Percentiles rank a stretch among this genome's conserved stretches.
Conservation (phyloP, 345 rosid species). For the Trapa bicornis region DNA sequence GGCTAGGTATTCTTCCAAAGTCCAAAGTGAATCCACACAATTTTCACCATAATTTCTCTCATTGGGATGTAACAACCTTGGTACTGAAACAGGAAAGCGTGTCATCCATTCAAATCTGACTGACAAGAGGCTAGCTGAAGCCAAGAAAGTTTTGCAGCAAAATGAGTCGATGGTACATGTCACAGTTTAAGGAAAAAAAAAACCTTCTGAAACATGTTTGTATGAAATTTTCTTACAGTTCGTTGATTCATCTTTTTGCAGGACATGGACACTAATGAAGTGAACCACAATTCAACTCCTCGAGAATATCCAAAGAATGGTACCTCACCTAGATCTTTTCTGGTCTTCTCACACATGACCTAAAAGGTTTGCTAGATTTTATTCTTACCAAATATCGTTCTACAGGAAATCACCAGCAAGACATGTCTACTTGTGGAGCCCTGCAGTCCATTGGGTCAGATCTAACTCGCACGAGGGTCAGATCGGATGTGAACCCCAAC, state of each 20-base stretch:
- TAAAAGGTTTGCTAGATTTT: neutral
- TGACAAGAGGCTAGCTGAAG: slow-evolving; percentile 65
- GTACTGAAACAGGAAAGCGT: slow-evolving; percentile 51
- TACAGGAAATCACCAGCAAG: slow-evolving; percentile 28
- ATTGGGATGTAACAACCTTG: too few relatives aligned
- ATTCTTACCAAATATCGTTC: slow-evolving; percentile 12
- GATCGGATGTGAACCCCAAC: slow-evolving; percentile 43
- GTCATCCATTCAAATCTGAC: slow-evolving; percentile 60
- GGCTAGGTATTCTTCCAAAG: slow-evolving; percentile 47
- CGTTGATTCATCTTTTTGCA: slow-evolving; percentile 16
- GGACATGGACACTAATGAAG: slow-evolving; percentile 42
- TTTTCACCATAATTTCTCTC: neutral
- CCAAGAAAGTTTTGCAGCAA: slow-evolving; percentile 40
- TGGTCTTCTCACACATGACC: neutral
- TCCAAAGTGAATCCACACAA: neutral
- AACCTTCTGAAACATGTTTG: neutral
- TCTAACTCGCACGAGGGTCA: slow-evolving; percentile 67
- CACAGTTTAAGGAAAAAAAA: neutral
- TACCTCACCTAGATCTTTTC: neutral
- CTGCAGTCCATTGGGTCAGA: slow-evolving; percentile 92
- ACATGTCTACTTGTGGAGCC: slow-evolving; percentile 71
- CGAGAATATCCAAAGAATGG: slow-evolving; percentile 16
- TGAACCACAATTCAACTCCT: slow-evolving; percentile 13
- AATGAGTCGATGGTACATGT: neutral
- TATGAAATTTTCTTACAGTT: neutral